Evolutionary conservation across 805 yeast genomes (phyloP).

Genomic region (Komagataella ulmi): DNA sequence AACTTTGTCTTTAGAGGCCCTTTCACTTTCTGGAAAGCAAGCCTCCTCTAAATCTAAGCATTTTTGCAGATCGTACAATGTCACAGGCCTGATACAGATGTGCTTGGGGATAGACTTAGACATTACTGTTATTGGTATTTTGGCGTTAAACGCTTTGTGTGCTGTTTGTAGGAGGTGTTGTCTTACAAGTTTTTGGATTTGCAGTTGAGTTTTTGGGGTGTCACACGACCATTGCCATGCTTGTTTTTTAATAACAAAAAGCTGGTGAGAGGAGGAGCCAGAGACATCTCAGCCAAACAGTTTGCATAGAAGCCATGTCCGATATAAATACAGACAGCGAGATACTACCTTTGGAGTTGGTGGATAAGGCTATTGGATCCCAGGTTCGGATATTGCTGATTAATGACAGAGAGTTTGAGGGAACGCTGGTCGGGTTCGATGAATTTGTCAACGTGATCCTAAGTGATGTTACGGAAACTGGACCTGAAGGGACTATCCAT

Average conservation of each 20-base stretch:
- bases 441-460: conserved; percentile 89
- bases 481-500: conserved; percentile 28
- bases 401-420: conserved; percentile 65
- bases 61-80: conserved; percentile 57
- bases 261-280: not conserved
- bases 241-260: not conserved
- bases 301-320: not conserved
- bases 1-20: conserved; percentile 51
- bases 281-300: not conserved
- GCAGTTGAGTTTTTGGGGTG: not conserved
- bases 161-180: not conserved
- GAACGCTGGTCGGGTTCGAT: conserved; percentile 84
- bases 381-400: conserved; percentile 61
- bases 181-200: conserved; percentile 1
- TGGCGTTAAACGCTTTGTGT: not conserved
- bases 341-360: conserved; percentile 66
- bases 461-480: conserved; percentile 60
- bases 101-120: conserved; percentile 30
- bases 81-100: conserved; percentile 62
- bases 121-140: not conserved
- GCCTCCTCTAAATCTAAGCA: conserved; percentile 45
- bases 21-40: conserved; percentile 62
- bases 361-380: conserved; percentile 79
- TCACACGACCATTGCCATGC: not conserved
- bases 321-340: conserved; percentile 2